A percentile compares a stretch with the other conserved stretches of the same genome.
Conservation (phyloP, 202 grass and related monocot species). For the Schoenoplectus triqueter region DNA sequence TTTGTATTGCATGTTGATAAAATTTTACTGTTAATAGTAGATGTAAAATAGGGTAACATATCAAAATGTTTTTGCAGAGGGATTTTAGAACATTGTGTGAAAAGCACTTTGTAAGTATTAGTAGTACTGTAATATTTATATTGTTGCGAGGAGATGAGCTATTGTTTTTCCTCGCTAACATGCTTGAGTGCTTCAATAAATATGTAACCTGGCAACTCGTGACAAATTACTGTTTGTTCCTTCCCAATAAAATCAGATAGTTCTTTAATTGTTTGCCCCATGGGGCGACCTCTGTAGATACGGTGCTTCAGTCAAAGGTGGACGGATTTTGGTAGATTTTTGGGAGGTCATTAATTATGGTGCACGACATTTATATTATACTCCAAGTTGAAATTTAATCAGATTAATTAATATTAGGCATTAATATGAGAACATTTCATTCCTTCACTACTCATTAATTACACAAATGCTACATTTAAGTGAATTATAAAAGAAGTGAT, state of each 20-base stretch:
- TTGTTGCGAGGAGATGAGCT: background rate
- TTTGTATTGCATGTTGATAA: background rate
- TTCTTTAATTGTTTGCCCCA: background rate
- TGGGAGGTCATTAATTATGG: background rate
- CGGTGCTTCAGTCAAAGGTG: constrained; percentile 1
- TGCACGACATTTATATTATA: background rate
- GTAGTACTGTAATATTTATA: constrained; percentile 18
- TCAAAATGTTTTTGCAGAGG: background rate
- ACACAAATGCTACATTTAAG: background rate
- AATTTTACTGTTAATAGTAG: background rate
- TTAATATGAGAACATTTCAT: background rate
- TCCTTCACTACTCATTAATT: background rate
- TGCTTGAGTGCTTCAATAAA: too few relatives aligned
- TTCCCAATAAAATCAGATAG: constrained; percentile 31
- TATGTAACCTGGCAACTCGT: too few relatives aligned
- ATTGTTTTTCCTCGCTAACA: too few relatives aligned
- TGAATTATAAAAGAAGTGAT: background rate
- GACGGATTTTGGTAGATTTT: background rate
- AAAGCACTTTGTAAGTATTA: constrained; percentile 22
- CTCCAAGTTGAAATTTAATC: background rate
- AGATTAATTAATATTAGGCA: background rate
- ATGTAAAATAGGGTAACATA: constrained; percentile 11
- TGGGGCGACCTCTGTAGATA: constrained; percentile 1
- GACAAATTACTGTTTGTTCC: constrained; percentile 20
- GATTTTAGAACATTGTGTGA: background rate